Conservation (phyloP, 1,284 basidiomycete genomes). For the Trichosporon sp. region DNA sequence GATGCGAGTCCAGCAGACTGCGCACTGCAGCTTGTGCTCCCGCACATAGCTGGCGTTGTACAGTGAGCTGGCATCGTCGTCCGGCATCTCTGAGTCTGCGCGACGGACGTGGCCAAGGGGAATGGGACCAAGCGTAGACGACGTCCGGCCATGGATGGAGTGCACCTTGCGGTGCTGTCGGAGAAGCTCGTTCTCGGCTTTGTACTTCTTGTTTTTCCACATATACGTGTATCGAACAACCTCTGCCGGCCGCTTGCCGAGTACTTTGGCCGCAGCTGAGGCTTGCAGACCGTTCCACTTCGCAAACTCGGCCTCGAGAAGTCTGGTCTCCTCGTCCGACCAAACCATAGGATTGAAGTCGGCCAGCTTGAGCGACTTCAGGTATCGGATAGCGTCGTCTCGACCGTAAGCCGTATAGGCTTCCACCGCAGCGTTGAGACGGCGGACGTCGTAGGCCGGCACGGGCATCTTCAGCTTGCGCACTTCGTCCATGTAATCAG, state of each 20-base stretch:
- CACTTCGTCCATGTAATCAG: slow-evolving; percentile 34
- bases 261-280: slow-evolving; percentile 34
- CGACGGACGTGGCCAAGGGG: slow-evolving; percentile 38
- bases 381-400: slow-evolving; percentile 26
- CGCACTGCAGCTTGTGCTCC: slow-evolving; percentile 52
- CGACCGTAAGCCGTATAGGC: slow-evolving; percentile 28
- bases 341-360: slow-evolving; percentile 31
- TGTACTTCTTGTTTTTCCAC: slow-evolving; percentile 46
- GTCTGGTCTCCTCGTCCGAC: slow-evolving; percentile 6
- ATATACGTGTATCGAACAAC: slow-evolving; percentile 47
- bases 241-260: slow-evolving; percentile 39
- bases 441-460: slow-evolving; percentile 34
- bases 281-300: slow-evolving; percentile 44
- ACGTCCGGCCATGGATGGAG: slow-evolving; percentile 35
- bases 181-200: slow-evolving; percentile 42
- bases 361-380: slow-evolving; percentile 25
- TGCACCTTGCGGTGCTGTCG: slow-evolving; percentile 38
- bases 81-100: slow-evolving; percentile 44
- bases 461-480: slow-evolving; percentile 30
- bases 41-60: slow-evolving; percentile 23
- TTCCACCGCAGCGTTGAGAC: slow-evolving; percentile 30
- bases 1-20: slow-evolving; percentile 68
- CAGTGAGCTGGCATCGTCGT: slow-evolving; percentile 52
- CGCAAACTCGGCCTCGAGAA: slow-evolving; percentile 39
- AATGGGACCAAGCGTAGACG: slow-evolving; percentile 37